phyloP scores from a whole-genome alignment of 208 protist genomes.

The Strigomonas oncopelti region DNA sequence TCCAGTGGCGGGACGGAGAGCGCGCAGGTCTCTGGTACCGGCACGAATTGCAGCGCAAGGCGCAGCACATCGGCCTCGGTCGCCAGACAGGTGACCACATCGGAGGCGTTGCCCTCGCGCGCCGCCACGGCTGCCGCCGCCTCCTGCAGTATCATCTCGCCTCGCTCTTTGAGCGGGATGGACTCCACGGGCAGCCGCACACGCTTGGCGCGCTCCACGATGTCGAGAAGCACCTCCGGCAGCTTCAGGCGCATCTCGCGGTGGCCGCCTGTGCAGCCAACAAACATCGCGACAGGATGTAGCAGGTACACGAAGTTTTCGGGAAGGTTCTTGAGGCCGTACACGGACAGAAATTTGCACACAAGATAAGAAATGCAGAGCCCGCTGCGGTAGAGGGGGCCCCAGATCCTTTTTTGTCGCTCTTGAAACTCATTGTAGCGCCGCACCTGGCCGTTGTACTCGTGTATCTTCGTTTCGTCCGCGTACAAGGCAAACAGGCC shows the following conservation, averaged over 20 bases:
- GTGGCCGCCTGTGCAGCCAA: constrained; percentile 68
- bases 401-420: constrained; percentile 49
- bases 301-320: constrained; percentile 52
- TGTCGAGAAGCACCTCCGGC: constrained; percentile 50
- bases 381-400: constrained; percentile 54
- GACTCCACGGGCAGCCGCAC: constrained; percentile 55
- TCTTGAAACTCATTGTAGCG: constrained; percentile 46
- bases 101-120: constrained; percentile 16
- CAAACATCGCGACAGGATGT: constrained; percentile 53
- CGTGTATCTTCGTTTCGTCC: constrained; percentile 41
- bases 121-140: constrained; percentile 23
- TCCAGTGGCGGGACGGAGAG: constrained; percentile 18
- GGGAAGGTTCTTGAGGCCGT: constrained; percentile 47
- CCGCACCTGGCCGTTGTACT: constrained; percentile 57
- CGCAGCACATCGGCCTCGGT: constrained; percentile 58
- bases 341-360: constrained; percentile 47
- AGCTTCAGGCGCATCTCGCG: constrained; percentile 64
- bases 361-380: constrained; percentile 66
- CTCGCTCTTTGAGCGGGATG: constrained; percentile 20
- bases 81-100: constrained; percentile 56
- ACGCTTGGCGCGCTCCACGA: constrained; percentile 66
- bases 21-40: constrained; percentile 25
- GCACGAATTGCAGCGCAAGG: constrained; percentile 30
- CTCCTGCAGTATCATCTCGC: constrained; percentile 31
- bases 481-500: constrained; percentile 18